A percentile compares a stretch with the other conserved stretches of the same genome.
phyloP scores from a whole-genome alignment of 371 early-diverging fungal species.

The Dichotomocladium elegans region DNA sequence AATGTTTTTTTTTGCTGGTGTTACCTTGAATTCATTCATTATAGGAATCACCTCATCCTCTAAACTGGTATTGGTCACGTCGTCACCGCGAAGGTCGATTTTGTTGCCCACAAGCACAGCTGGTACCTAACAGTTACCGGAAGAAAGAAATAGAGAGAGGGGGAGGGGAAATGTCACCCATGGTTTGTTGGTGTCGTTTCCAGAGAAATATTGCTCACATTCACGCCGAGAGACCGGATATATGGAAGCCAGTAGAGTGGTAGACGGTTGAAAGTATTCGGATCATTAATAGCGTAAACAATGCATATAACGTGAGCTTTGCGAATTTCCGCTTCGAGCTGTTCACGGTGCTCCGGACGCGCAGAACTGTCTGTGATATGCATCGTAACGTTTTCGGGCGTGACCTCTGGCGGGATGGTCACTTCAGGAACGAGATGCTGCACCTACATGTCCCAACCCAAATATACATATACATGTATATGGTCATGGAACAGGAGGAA shows the following conservation, averaged over 20 bases:
- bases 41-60: conserved; percentile 93
- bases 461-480: too few relatives aligned
- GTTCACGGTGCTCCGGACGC: conserved; percentile 81
- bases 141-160: too few relatives aligned
- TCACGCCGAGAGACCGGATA: conserved; percentile 85
- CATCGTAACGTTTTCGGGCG: conserved; percentile 93
- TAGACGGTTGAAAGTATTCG: conserved; percentile 78
- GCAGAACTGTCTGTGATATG: conserved; percentile 96
- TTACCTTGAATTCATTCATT: conserved; percentile 94
- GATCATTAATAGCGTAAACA: conserved; percentile 87
- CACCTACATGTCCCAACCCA: conserved; percentile 62
- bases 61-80: conserved; percentile 74
- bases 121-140: conserved; percentile 64
- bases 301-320: conserved; percentile 96
- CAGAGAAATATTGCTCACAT: conserved; percentile 49
- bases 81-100: conserved; percentile 84
- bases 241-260: conserved; percentile 90
- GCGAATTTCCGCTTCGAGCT: conserved; percentile 85
- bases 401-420: conserved; percentile 96
- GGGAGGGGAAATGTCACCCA: neutral
- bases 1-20: too few relatives aligned
- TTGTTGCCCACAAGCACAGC: conserved; percentile 97
- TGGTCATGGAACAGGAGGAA: conserved; percentile 1
- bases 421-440: conserved; percentile 96
- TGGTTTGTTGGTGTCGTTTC: neutral